Conservation (phyloP, 202 grass and related monocot species). For the Digitaria exilis region DNA sequence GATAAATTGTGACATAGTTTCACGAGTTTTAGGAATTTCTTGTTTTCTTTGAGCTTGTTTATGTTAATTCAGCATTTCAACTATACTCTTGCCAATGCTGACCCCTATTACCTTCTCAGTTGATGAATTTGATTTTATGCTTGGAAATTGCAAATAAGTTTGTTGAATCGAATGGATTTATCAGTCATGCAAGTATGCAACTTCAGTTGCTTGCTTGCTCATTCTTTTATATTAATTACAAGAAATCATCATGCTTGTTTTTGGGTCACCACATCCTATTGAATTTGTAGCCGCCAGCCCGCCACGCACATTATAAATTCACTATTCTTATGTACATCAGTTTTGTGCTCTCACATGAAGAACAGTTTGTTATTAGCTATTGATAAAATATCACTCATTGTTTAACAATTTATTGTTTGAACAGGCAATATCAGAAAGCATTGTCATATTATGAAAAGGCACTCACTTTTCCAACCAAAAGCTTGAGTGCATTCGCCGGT, state of each 20-base stretch:
- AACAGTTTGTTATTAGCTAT: conserved; percentile 21
- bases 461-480: conserved; percentile 84
- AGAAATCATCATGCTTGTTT: background rate
- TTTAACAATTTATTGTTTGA: conserved; percentile 42
- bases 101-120: background rate
- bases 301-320: background rate
- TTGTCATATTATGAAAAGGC: conserved; percentile 93
- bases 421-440: conserved; percentile 87
- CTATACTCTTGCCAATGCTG: background rate
- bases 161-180: conserved; percentile 28
- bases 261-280: background rate
- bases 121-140: background rate
- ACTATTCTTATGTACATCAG: background rate
- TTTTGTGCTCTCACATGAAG: conserved; percentile 21
- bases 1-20: conserved; percentile 8
- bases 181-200: background rate
- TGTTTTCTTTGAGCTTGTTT: conserved; percentile 11
- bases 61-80: conserved; percentile 14
- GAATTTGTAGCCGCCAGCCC: background rate
- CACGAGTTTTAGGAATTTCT: conserved; percentile 2
- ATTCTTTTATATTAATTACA: background rate
- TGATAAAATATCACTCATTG: conserved; percentile 19
- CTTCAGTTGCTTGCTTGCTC: background rate
- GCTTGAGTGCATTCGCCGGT: conserved; percentile 82
- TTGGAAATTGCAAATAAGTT: conserved; percentile 20